A percentile compares a stretch with the other conserved stretches of the same genome.
Conservation (phyloP, 495 filamentous ascomycete genomes). For the Penicillium canescens region DNA sequence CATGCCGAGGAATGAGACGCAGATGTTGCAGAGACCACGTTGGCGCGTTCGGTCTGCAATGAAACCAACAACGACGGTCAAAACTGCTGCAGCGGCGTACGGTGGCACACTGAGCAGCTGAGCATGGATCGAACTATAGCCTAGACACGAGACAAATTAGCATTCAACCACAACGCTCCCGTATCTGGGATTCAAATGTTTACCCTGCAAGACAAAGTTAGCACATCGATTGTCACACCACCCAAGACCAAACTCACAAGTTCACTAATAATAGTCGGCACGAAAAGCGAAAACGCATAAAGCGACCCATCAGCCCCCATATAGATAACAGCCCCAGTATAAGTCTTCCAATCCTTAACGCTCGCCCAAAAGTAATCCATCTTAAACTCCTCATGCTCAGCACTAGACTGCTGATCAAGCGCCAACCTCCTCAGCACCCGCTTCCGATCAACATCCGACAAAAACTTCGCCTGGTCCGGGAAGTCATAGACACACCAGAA, state of each 20-base stretch:
- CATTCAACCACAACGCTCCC: not conserved
- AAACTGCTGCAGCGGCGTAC: conserved; percentile 76
- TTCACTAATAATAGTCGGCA: conserved; percentile 79
- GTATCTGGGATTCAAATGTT: not conserved
- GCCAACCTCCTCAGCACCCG: conserved; percentile 74
- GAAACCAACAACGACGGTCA: conserved; percentile 77
- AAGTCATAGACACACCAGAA: conserved; percentile 92
- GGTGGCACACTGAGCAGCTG: conserved; percentile 88
- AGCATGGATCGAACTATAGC: conserved; percentile 67
- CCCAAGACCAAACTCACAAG: conserved; percentile 30
- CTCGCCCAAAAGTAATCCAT: conserved; percentile 74
- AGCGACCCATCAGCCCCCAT: conserved; percentile 72
- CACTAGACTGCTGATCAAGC: conserved; percentile 73
- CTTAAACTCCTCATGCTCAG: conserved; percentile 78
- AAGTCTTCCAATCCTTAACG: conserved; percentile 88
- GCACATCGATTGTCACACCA: conserved; percentile 19
- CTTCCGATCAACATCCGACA: conserved; percentile 68
- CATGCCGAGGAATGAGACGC: conserved; percentile 68
- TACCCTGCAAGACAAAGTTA: conserved; percentile 25
- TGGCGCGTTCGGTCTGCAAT: conserved; percentile 75
- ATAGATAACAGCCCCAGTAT: conserved; percentile 71
- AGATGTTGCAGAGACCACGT: conserved; percentile 82
- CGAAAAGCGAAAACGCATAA: conserved; percentile 89
- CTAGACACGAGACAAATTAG: conserved; percentile 31
- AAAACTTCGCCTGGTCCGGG: conserved; percentile 77